Percentiles rank a stretch among this genome's conserved stretches.
phyloP scores from a whole-genome alignment of 371 early-diverging fungal genomes.

The Mortierella sp. region DNA sequence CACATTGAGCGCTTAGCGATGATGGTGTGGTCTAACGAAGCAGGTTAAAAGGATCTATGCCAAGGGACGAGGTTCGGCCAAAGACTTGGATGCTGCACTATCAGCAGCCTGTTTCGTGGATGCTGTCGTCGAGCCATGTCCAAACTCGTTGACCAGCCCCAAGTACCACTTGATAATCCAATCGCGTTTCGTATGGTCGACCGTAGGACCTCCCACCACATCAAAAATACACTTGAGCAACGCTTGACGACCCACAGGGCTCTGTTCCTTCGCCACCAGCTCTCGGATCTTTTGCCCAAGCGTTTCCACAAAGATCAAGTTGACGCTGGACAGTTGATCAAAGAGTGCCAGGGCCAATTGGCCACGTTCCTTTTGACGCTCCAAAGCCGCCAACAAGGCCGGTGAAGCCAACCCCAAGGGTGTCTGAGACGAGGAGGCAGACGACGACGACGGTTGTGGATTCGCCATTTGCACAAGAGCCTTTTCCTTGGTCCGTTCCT shows the following conservation, averaged over 20 bases:
- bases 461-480: conserved; percentile 22
- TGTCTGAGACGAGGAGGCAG: too few relatives aligned
- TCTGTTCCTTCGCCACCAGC: conserved; percentile 39
- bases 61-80: too few relatives aligned
- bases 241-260: conserved; percentile 34
- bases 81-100: too few relatives aligned
- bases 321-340: conserved; percentile 55
- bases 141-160: conserved; percentile 48
- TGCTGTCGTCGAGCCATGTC: conserved; percentile 10
- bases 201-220: conserved; percentile 43
- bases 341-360: conserved; percentile 54
- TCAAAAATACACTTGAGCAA: conserved; percentile 54
- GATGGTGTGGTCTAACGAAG: too few relatives aligned
- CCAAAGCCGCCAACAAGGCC: conserved; percentile 4
- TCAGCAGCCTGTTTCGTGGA: not conserved
- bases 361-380: conserved; percentile 42
- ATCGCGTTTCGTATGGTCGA: conserved; percentile 59
- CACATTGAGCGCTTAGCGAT: too few relatives aligned
- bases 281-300: conserved; percentile 47
- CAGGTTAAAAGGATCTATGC: too few relatives aligned
- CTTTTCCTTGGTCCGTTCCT: conserved; percentile 13
- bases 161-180: conserved; percentile 57
- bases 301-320: conserved; percentile 53
- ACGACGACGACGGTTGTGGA: too few relatives aligned
- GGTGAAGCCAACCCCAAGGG: not conserved